A percentile compares a stretch with the other conserved stretches of the same genome.
Conservation (phyloP, 1,284 basidiomycete genomes). For the Ustilago esculenta region DNA sequence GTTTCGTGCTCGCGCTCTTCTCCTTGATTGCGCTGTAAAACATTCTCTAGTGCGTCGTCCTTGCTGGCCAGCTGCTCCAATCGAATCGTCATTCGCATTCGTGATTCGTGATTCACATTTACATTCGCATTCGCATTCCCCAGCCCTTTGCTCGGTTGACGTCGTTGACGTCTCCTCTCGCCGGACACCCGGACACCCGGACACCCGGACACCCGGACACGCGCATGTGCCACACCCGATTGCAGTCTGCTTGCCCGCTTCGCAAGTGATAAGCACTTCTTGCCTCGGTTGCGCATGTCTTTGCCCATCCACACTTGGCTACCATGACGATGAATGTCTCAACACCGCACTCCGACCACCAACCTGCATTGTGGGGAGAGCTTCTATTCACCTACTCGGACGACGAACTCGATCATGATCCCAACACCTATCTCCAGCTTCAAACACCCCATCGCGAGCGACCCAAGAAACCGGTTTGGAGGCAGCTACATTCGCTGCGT, state of each 20-base stretch:
- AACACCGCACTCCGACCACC: background rate
- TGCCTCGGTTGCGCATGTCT: background rate
- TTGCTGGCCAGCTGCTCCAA: no score
- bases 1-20: conserved; percentile 23
- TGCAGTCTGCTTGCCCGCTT: no score
- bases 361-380: conserved; percentile 12
- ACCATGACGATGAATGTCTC: conserved; percentile 7
- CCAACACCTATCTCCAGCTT: conserved; percentile 16
- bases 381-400: conserved; percentile 26
- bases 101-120: no score
- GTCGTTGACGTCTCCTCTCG: no score
- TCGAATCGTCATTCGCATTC: no score
- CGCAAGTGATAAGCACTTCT: conserved; percentile 7
- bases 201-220: no score
- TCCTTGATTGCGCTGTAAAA: conserved; percentile 21
- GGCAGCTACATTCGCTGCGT: conserved; percentile 20
- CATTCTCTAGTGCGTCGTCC: background rate
- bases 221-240: no score
- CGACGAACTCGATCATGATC: conserved; percentile 24
- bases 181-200: conserved; percentile 10
- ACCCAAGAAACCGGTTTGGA: conserved; percentile 22
- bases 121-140: no score
- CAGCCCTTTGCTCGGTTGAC: no score
- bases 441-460: conserved; percentile 21
- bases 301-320: background rate